Evolutionary conservation across 2,329 filamentous ascomycete species (phyloP).

Genomic region (Plectosphaerella sp.): DNA sequence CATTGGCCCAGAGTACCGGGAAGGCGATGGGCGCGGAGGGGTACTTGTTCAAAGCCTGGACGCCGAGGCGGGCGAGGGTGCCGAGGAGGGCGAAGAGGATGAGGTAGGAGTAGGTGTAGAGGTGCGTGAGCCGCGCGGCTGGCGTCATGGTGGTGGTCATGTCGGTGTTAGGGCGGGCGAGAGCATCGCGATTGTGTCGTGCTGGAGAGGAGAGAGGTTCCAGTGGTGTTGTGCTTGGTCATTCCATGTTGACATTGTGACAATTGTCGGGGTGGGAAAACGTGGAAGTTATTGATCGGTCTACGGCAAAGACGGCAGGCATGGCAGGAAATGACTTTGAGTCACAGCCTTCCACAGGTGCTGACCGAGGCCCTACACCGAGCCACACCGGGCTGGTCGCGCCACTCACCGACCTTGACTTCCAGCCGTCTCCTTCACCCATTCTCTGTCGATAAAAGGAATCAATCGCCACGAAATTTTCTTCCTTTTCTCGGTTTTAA

Average conservation of each 20-base stretch:
- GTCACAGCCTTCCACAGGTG: too few species aligned
- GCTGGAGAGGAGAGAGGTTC: background rate
- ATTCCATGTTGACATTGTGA: background rate
- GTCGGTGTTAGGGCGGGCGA: too few species aligned
- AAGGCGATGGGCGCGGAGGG: conserved; percentile 71
- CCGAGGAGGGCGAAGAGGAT: conserved; percentile 82
- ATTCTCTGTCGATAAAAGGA: too few species aligned
- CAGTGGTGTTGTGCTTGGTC: background rate
- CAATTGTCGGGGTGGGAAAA: background rate
- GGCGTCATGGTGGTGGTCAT: background rate
- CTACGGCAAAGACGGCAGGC: background rate
- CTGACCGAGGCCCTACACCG: too few species aligned
- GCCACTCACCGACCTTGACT: too few species aligned
- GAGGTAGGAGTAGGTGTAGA: conserved; percentile 77
- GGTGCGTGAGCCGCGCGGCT: conserved; percentile 25
- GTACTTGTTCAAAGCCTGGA: conserved; percentile 76
- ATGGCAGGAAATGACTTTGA: too few species aligned
- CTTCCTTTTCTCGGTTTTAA: background rate
- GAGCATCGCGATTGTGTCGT: background rate
- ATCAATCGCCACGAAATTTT: background rate
- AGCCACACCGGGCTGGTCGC: too few species aligned
- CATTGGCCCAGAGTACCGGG: conserved; percentile 80
- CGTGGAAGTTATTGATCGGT: background rate
- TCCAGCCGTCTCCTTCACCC: too few species aligned
- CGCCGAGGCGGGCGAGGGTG: conserved; percentile 75